Evolutionary conservation across 257 asterid species (phyloP).

Genomic region (Nicotiana obtusifolia): DNA sequence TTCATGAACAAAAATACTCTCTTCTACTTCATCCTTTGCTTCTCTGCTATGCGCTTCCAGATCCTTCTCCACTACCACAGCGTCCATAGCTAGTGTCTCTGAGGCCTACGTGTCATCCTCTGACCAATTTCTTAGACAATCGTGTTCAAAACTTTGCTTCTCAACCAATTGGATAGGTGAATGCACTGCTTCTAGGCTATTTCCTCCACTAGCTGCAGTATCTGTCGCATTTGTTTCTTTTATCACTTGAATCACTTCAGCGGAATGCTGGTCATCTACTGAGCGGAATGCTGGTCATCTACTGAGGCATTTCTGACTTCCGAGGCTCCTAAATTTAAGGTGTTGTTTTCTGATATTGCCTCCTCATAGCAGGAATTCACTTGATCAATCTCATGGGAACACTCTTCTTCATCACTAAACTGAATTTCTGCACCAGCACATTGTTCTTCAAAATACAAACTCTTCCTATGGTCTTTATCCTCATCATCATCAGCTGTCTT

Average conservation of each 20-base stretch:
- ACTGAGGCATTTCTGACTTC: too few relatives aligned
- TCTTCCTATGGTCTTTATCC: neutral
- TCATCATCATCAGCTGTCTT: constrained; percentile 8
- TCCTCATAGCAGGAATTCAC: neutral
- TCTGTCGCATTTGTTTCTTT: neutral
- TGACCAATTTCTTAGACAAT: neutral
- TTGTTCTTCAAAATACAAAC: constrained; percentile 8
- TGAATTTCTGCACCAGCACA: neutral
- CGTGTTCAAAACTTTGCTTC: neutral
- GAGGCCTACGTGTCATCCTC: neutral
- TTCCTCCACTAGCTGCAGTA: neutral
- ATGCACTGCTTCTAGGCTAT: neutral
- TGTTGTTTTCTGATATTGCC: constrained; percentile 8
- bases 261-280: neutral
- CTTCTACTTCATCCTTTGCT: neutral
- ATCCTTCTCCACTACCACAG: neutral
- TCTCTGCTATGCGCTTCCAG: neutral
- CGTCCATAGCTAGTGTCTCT: neutral
- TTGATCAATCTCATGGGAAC: neutral
- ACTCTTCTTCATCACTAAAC: neutral
- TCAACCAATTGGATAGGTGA: neutral
- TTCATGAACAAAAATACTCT: neutral
- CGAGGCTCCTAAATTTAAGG: neutral
- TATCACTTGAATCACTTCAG: neutral
- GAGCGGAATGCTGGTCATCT: neutral